These are phyloP conservation scores for Rhizopogon salebrosus DNA, from an alignment of 768 basidiomycete species.

Conservation along the genomic window DNA sequence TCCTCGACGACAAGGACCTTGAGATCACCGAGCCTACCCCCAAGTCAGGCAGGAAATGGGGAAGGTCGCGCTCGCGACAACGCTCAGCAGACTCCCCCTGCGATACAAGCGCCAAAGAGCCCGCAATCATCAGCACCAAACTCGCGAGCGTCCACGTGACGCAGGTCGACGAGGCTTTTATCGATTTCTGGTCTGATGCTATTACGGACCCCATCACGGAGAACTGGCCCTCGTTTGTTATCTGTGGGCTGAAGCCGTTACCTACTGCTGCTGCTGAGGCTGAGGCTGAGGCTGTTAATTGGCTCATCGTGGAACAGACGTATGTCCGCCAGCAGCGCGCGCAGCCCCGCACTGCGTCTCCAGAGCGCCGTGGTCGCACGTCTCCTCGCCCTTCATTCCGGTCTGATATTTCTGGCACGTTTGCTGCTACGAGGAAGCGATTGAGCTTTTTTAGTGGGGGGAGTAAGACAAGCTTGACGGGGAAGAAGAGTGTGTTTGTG, in stretches of 20 bases:
- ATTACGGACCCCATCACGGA: constrained; percentile 62
- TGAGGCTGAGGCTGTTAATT: constrained; percentile 42
- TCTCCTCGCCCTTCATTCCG: constrained; percentile 40
- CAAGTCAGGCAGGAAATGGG: constrained; percentile 30
- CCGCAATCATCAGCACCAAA: constrained; percentile 27
- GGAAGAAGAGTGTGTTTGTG: constrained; percentile 23
- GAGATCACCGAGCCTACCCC: constrained; percentile 47
- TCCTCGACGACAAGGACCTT: constrained; percentile 58
- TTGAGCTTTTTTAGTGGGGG: constrained; percentile 54
- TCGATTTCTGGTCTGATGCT: constrained; percentile 80
- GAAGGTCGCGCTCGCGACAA: constrained; percentile 21
- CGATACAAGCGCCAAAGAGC: constrained; percentile 6
- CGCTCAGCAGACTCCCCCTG: constrained; percentile 16
- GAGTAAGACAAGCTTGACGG: constrained; percentile 13
- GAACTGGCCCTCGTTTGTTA: constrained; percentile 63
- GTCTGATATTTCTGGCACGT: constrained; percentile 40
- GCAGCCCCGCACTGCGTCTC: constrained; percentile 18
- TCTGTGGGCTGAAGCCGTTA: constrained; percentile 58
- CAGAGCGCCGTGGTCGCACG: constrained; percentile 26
- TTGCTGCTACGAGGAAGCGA: constrained; percentile 51
- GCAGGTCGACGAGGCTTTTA: constrained; percentile 75
- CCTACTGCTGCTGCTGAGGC: too few species aligned
- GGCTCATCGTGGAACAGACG: constrained; percentile 67
- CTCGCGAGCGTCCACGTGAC: constrained; percentile 37
- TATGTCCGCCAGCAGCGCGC: constrained; percentile 36